These are phyloP conservation scores for Amanita phalloides DNA, from an alignment of 768 basidiomycete species.

Conservation along the genomic window DNA sequence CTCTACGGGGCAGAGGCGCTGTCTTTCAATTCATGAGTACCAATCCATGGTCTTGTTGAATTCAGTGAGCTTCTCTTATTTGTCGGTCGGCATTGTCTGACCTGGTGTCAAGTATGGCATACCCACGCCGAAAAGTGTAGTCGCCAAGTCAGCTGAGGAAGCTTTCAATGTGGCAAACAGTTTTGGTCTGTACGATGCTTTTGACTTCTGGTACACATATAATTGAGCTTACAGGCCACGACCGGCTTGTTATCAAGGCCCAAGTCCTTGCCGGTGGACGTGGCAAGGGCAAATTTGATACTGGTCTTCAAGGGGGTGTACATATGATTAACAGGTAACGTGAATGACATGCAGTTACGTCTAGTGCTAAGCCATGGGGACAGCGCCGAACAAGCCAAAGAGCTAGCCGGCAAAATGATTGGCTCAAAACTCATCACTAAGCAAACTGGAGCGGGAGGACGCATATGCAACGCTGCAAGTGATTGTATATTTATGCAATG, in stretches of 20 bases:
- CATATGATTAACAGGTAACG: conserved; percentile 81
- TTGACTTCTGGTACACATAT: conserved; percentile 1
- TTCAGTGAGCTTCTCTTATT: conserved; percentile 40
- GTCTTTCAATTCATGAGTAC: conserved; percentile 96
- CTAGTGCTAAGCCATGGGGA: conserved; percentile 4
- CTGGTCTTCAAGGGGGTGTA: conserved; percentile 94
- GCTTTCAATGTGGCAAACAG: conserved; percentile 82
- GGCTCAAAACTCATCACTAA: conserved; percentile 95
- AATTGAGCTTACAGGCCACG: conserved; percentile 35
- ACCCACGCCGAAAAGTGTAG: conserved; percentile 84
- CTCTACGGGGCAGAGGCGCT: conserved; percentile 79
- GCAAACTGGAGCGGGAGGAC: conserved; percentile 88
- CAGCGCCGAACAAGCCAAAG: conserved; percentile 82
- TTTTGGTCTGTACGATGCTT: conserved; percentile 48
- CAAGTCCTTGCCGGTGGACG: conserved; percentile 98
- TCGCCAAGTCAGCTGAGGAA: conserved; percentile 83
- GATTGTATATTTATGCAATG: background rate
- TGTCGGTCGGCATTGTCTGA: background rate
- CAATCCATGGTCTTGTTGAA: conserved; percentile 94
- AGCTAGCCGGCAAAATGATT: conserved; percentile 87
- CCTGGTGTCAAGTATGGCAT: conserved; percentile 68
- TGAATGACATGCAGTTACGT: conserved; percentile 5
- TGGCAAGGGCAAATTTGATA: conserved; percentile 95
- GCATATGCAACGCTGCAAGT: conserved; percentile 89
- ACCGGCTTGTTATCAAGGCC: conserved; percentile 92